Evolutionary conservation across 805 yeast species (phyloP), one percentile per base, ranked within the genome.

Genomic region (Cyberlindnera amylophila): DNA sequence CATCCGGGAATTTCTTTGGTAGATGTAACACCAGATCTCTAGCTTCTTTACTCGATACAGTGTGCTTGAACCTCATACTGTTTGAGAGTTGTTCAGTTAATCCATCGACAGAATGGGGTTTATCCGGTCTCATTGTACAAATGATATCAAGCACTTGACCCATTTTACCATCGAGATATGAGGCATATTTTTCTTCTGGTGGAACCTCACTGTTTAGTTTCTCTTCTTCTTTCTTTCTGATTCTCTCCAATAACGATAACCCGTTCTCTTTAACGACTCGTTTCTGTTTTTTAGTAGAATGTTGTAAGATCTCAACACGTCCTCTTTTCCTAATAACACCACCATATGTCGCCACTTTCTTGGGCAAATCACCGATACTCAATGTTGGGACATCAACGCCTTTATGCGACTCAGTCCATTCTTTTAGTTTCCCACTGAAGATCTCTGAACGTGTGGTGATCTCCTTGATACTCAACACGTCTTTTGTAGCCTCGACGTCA

Each of bases 191-290:
- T 12, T 45, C 45, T 23, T 62, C 58, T 3, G 65, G 64, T 4
- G 55, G 30, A 0, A 48, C 17, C 6, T 39, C 31, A 14, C 46
- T 45, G 1, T 41, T 43, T 6, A 47, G 35, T 14, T 41, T 54
- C 13, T 44, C 50, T 16, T 53, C 50, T 42, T 72, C 74, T 49
- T 65, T 70, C 33, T 53, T 42, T 39, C 58, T 61, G 36, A 71
- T 68, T 34, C 76, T 55, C 33, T 72, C 71, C 11, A 71, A 45
- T 6, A 72, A 49, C 1, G 69, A 55, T 9, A 62, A 34, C 9
- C 52, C 53, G 7, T 36, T 38, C 8, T 36, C 27, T 1, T 44
- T 45, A 3, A 9, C 17, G n/a, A 29, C 36, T 10, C 21, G 30
- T 23, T 29, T 37, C 32, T 26, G 38, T 30, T 36, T 33, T 2